phyloP scores from a whole-genome alignment of 140 eudicot species.

The Flaveria floridana region DNA sequence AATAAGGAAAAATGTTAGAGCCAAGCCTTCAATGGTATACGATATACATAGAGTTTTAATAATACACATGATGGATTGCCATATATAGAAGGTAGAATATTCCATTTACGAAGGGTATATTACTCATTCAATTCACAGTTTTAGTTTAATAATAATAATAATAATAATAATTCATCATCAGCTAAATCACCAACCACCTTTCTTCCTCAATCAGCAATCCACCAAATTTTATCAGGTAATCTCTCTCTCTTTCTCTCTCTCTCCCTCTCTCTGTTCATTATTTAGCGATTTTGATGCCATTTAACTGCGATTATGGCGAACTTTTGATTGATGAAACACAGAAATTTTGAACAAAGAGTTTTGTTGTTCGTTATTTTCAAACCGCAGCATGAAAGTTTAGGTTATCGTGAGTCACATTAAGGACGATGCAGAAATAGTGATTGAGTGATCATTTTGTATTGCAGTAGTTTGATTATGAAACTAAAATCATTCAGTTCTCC shows the following conservation, averaged over 20 bases:
- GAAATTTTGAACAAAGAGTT: background rate
- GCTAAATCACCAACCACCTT: conserved; percentile 16
- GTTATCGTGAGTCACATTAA: background rate
- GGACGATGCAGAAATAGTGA: background rate
- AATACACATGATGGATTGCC: too few species aligned
- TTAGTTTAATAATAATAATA: background rate
- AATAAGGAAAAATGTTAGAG: too few species aligned
- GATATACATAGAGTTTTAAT: too few species aligned
- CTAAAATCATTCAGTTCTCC: background rate
- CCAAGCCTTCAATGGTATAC: too few species aligned
- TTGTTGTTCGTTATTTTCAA: background rate
- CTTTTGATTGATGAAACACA: background rate
- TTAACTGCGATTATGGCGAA: conserved; percentile 2
- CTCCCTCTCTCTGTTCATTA: background rate
- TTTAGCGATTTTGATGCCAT: conserved; percentile 6
- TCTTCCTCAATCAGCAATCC: conserved; percentile 29
- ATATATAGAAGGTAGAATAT: conserved; percentile 28
- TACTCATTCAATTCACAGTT: background rate
- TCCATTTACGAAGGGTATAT: conserved; percentile 30
- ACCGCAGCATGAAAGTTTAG: conserved; percentile 7
- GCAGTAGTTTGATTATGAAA: background rate
- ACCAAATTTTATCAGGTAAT: conserved; percentile 14
- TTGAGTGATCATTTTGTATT: background rate
- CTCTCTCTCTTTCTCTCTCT: background rate
- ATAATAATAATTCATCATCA: background rate